Evolutionary conservation across 768 basidiomycete genomes (phyloP), one percentile per base, ranked within the genome.

Genomic region (Podaxis sp.): DNA sequence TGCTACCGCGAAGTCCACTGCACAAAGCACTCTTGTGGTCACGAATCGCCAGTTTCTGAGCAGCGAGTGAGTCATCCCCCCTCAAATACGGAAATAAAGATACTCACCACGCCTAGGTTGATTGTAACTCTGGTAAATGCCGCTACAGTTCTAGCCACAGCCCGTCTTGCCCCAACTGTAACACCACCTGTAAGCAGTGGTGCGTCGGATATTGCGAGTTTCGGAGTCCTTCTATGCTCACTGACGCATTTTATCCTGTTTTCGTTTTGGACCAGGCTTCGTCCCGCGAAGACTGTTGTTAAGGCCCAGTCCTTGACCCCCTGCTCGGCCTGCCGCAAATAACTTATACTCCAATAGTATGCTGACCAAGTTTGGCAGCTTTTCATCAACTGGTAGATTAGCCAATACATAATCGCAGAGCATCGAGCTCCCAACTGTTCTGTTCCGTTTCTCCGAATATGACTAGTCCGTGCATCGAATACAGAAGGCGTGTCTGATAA

Each of bases 1-100:
- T 84, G 82, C 66, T 71, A 75, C 73, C 76, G 80, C 70, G 71
- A 79, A 64, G 68, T 75, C 58, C 69, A 76, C 30, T 77, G 74
- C 66, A 73, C 73, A 44, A 67, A 70, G 63, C 74, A 76, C 65
- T 52, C 68, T 22, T 84, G 82, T 65, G 76, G 74, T 30, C 80
- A 83, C 67, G 64, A 71, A 26, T 65, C 66, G 12, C 67, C 70
- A 40, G 66, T 70, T 48, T 70, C 70, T 6, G 69, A 74, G 39
- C 68, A 66, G n/a, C 61, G 68, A 58, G 71, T 71, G 61, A 53
- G 66, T 22, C 4, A 40, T 30, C 59, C 63, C 60, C 42, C 44
- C 56, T 66, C 66, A 65, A 60, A 59, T 62, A 65, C 59, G 64
- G n/a, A 3, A 15, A 57, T 44, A 30, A 40, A 40, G 36, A 52